Conservation (phyloP, 257 asterid genomes). For the Coffea canephora region DNA sequence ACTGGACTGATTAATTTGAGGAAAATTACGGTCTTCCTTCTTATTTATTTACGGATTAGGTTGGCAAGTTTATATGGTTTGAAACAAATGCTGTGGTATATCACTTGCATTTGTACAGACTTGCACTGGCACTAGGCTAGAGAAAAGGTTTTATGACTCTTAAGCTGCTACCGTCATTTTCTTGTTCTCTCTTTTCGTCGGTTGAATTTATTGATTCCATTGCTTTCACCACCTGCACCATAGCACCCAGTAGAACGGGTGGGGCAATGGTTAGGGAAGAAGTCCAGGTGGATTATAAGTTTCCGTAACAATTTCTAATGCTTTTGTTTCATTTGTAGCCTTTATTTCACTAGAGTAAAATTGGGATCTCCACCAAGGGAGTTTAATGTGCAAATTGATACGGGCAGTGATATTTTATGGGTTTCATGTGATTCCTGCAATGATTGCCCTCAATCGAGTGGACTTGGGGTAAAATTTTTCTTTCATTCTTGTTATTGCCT, state of each 20-base stretch:
- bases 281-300: not conserved
- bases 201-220: not conserved
- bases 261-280: not conserved
- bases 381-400: conserved; percentile 87
- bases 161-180: not conserved
- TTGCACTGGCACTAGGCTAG: not conserved
- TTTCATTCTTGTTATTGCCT: conserved; percentile 8
- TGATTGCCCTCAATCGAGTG: conserved; percentile 79
- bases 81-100: not conserved
- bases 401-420: conserved; percentile 92
- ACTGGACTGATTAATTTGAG: not conserved
- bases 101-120: not conserved
- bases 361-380: conserved; percentile 90
- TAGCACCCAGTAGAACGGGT: not conserved
- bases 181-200: not conserved
- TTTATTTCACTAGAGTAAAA: conserved; percentile 82
- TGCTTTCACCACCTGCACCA: not conserved
- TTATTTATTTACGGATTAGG: not conserved
- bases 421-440: conserved; percentile 77
- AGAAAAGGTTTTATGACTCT: not conserved
- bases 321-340: conserved; percentile 41
- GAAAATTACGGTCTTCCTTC: not conserved
- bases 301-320: conserved; percentile 1
- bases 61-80: not conserved
- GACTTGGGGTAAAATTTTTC: conserved; percentile 64